phyloP scores from a whole-genome alignment of 2,329 filamentous ascomycete genomes.

The Penicillium polonicum region DNA sequence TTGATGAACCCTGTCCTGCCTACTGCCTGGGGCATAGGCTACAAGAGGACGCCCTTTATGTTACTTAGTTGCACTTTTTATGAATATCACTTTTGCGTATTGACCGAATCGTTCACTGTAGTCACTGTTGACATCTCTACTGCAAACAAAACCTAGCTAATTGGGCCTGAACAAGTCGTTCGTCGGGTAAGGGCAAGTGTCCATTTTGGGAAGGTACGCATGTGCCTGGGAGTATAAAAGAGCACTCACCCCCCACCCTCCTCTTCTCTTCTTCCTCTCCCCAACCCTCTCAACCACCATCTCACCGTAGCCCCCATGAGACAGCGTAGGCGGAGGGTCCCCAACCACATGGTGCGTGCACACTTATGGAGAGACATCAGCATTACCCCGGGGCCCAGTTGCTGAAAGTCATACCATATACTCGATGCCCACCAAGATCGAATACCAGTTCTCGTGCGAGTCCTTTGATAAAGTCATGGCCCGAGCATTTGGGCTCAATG shows the following conservation, averaged over 20 bases:
- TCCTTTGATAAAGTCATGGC: background rate
- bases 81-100: constrained; percentile 1
- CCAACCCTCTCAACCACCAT: background rate
- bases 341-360: background rate
- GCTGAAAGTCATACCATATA: background rate
- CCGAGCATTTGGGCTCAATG: background rate
- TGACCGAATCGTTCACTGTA: too few species aligned
- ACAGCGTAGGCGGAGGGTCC: too few species aligned
- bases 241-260: too few species aligned
- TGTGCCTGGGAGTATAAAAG: background rate
- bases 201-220: background rate
- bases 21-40: constrained; percentile 6
- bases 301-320: background rate
- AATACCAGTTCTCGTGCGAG: background rate
- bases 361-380: background rate
- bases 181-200: background rate
- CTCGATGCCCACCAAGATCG: background rate
- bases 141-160: background rate
- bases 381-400: background rate
- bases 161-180: background rate
- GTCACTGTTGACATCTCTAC: background rate
- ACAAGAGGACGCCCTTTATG: background rate
- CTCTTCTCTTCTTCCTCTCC: background rate
- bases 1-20: background rate
- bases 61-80: background rate